phyloP scores from a whole-genome alignment of 805 yeast genomes.

The Sugiyamaella lignohabitans region DNA sequence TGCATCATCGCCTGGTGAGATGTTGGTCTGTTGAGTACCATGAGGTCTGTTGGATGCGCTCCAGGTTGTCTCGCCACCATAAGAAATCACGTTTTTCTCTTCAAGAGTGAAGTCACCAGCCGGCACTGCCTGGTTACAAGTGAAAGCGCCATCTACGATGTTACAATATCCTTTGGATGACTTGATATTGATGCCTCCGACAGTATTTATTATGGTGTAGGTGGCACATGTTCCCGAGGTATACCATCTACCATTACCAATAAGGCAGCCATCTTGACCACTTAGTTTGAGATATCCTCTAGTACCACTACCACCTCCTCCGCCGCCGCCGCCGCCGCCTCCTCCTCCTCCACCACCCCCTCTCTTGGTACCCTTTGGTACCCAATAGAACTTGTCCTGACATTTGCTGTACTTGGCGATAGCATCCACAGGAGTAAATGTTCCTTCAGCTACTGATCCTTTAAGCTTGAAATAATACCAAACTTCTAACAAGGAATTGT shows the following conservation, averaged over 20 bases:
- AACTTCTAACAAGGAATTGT: conserved; percentile 48
- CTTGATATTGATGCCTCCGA: conserved; percentile 66
- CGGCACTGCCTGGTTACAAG: conserved; percentile 32
- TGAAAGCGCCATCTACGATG: conserved; percentile 28
- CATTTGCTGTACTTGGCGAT: conserved; percentile 48
- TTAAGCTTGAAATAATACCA: conserved; percentile 77
- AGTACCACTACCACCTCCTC: conserved; percentile 29
- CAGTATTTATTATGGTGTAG: conserved; percentile 50
- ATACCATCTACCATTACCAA: conserved; percentile 83
- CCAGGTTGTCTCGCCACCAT: conserved; percentile 61
- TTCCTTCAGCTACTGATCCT: conserved; percentile 66
- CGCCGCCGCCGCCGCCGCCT: conserved; percentile 20
- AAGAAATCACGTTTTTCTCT: conserved; percentile 42
- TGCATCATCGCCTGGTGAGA: conserved; percentile 38
- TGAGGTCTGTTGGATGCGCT: conserved; percentile 44
- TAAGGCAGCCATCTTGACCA: conserved; percentile 64
- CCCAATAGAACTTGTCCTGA: conserved; percentile 64
- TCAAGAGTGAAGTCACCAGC: conserved; percentile 57
- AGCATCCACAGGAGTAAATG: conserved; percentile 55
- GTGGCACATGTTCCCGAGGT: conserved; percentile 72
- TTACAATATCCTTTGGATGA: conserved; percentile 73
- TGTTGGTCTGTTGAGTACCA: conserved; percentile 42
- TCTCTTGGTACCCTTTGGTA: conserved; percentile 52
- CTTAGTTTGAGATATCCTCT: conserved; percentile 46
- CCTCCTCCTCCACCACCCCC: conserved; percentile 23